Evolutionary conservation across 1,284 basidiomycete genomes (phyloP).

Genomic region (Coniferiporia sulphurascens): DNA sequence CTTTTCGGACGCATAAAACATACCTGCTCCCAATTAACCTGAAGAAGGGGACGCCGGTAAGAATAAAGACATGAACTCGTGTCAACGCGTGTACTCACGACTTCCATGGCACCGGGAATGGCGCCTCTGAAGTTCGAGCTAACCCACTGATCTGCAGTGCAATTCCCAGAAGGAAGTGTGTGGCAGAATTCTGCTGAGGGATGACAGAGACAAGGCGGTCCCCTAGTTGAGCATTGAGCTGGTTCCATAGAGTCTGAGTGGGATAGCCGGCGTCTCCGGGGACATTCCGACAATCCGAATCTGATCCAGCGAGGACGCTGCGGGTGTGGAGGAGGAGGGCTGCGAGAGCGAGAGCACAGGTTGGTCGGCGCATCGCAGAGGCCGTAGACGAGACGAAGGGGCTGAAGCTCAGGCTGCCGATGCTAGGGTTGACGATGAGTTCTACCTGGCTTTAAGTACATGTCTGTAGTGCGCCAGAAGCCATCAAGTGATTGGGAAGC

Average conservation of each 20-base stretch:
- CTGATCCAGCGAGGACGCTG: background rate
- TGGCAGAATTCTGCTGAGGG: slow-evolving; percentile 9
- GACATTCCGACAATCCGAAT: background rate
- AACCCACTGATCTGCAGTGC: background rate
- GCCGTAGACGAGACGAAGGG: too few relatives aligned
- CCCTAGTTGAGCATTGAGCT: background rate
- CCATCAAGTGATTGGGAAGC: background rate
- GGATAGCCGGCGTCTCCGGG: slow-evolving; percentile 9
- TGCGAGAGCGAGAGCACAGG: background rate
- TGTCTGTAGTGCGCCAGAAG: background rate
- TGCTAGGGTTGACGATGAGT: too few relatives aligned
- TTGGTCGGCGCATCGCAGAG: background rate
- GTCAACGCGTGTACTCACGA: background rate
- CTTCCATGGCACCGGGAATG: slow-evolving; percentile 6
- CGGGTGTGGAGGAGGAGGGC: background rate
- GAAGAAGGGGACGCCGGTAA: background rate
- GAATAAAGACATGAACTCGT: background rate
- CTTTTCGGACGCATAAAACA: background rate
- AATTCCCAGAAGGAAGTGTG: background rate
- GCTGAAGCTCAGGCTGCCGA: too few relatives aligned
- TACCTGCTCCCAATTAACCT: slow-evolving; percentile 11
- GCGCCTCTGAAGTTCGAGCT: slow-evolving; percentile 1
- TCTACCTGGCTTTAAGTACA: too few relatives aligned
- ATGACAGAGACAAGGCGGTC: slow-evolving; percentile 1
- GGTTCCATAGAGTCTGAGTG: background rate